Evolutionary conservation across 257 asterid genomes (phyloP).

Genomic region (Primulina huaijiensis): DNA sequence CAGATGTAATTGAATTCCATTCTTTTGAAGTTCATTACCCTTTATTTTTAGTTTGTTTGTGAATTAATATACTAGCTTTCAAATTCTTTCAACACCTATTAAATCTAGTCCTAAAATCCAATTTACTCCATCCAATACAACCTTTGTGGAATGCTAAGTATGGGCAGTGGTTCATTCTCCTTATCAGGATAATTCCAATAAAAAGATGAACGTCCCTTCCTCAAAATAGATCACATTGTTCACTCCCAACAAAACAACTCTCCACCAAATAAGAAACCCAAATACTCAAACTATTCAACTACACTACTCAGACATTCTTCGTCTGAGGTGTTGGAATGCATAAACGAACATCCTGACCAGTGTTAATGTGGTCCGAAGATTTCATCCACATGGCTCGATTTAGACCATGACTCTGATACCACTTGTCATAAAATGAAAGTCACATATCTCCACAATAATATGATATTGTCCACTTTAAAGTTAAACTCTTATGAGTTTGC

Average conservation of each 20-base stretch:
- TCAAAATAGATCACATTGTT: background rate
- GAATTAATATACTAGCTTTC: background rate
- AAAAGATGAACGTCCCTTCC: background rate
- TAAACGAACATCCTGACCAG: conserved; percentile 68
- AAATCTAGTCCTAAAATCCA: background rate
- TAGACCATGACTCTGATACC: too few species aligned
- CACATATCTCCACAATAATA: too few species aligned
- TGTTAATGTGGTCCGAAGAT: too few species aligned
- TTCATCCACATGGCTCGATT: too few species aligned
- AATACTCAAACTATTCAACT: background rate
- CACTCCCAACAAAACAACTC: background rate
- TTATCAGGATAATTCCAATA: background rate
- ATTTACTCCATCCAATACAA: background rate
- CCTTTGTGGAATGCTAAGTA: too few species aligned
- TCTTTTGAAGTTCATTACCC: too few species aligned
- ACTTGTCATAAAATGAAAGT: too few species aligned
- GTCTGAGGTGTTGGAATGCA: conserved; percentile 34
- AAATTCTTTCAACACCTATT: background rate
- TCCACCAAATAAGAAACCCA: background rate
- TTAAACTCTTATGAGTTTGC: too few species aligned
- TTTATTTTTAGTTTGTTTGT: too few species aligned
- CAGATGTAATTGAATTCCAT: too few species aligned
- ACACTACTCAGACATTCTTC: background rate
- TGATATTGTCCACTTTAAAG: too few species aligned
- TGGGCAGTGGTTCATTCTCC: background rate